Conservation (phyloP, 192 early-diverging fungal species). For the Gigaspora rosea region DNA sequence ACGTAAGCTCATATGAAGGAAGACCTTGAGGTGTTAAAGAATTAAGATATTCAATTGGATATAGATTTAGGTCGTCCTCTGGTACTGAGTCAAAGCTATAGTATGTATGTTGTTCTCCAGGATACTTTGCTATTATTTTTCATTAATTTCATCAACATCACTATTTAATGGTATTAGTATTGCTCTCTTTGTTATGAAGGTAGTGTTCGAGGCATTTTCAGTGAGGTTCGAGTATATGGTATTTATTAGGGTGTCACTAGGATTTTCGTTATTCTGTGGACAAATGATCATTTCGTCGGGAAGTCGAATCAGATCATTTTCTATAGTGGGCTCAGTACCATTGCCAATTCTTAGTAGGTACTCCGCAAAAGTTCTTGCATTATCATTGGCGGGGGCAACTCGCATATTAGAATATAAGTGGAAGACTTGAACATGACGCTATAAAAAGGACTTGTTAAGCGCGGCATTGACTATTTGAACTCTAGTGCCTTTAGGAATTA, state of each 20-base stretch:
- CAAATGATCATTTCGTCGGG: background rate
- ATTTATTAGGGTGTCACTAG: background rate
- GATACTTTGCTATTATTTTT: background rate
- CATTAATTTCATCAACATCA: slow-evolving; percentile 28
- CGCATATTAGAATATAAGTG: slow-evolving; percentile 35
- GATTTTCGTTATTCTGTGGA: background rate
- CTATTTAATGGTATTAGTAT: slow-evolving; percentile 33
- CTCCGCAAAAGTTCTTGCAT: slow-evolving; percentile 1
- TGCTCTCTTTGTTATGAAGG: slow-evolving; percentile 10
- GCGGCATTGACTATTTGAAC: slow-evolving; percentile 17
- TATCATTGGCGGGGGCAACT: background rate
- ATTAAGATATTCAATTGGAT: slow-evolving; percentile 33
- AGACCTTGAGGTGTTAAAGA: slow-evolving; percentile 21
- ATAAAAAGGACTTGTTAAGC: slow-evolving; percentile 32
- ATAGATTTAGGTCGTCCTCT: background rate
- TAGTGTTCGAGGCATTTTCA: background rate
- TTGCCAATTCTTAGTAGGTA: too few species aligned
- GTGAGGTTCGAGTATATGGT: slow-evolving; percentile 26
- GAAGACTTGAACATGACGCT: slow-evolving; percentile 27
- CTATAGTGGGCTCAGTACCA: too few species aligned
- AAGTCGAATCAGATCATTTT: background rate
- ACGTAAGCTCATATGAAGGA: slow-evolving; percentile 30
- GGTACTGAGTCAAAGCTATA: slow-evolving; percentile 14
- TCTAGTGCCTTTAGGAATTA: slow-evolving; percentile 24
- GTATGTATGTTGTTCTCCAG: slow-evolving; percentile 13